Percentiles rank a stretch among this genome's conserved stretches.
Conservation (phyloP, 768 basidiomycete species). For the Leucocoprinus birnbaumii region DNA sequence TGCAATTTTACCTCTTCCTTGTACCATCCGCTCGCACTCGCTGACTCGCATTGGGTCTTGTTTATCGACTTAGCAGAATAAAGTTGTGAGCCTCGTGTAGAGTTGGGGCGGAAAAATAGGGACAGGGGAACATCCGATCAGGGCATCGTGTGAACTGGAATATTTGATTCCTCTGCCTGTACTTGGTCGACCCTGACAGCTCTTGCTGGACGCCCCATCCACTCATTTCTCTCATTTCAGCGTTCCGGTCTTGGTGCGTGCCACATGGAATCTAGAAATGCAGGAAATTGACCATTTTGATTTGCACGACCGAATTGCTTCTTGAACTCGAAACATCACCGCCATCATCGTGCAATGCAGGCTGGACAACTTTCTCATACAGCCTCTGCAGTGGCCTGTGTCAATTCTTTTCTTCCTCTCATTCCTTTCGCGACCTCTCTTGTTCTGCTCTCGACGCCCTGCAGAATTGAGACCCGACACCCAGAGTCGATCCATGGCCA, state of each 20-base stretch:
- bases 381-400: neutral
- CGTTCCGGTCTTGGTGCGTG: slow-evolving; percentile 1
- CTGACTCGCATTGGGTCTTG: too few relatives aligned
- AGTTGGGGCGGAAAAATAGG: neutral
- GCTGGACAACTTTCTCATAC: neutral
- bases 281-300: neutral
- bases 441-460: neutral
- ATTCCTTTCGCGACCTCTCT: neutral
- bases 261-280: neutral
- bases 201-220: slow-evolving; percentile 6
- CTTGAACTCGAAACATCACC: neutral
- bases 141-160: slow-evolving; percentile 12
- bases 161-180: slow-evolving; percentile 3
- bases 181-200: neutral
- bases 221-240: neutral
- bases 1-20: too few relatives aligned
- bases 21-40: too few relatives aligned
- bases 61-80: neutral
- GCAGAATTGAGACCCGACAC: neutral
- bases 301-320: neutral
- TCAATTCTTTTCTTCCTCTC: neutral
- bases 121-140: slow-evolving; percentile 6
- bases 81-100: slow-evolving; percentile 8
- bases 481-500: slow-evolving; percentile 1
- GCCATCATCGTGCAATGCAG: neutral